These are phyloP conservation scores for Grosmannia clavigera DNA, from an alignment of 2,329 filamentous ascomycete genomes.

Conservation along the genomic window DNA sequence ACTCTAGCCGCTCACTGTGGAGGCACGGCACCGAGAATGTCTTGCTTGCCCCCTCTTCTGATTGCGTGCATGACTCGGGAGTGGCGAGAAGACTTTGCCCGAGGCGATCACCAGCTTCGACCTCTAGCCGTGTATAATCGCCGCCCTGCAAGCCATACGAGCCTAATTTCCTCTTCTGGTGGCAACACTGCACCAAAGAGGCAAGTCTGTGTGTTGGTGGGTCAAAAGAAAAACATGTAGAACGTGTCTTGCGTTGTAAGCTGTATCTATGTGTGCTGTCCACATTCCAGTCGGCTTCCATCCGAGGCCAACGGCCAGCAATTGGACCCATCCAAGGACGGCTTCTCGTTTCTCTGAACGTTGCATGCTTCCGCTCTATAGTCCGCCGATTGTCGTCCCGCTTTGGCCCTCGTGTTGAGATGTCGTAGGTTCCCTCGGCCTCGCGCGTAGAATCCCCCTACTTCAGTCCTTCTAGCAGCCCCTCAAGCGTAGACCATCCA, in stretches of 20 bases:
- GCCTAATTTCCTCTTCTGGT: background rate
- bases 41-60: background rate
- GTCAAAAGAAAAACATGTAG: background rate
- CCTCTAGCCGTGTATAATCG: background rate
- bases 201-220: background rate
- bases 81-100: background rate
- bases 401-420: no score
- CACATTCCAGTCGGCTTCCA: background rate
- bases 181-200: background rate
- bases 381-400: background rate
- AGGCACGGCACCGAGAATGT: background rate
- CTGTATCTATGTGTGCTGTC: background rate
- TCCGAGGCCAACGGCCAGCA: background rate
- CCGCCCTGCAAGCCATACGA: background rate
- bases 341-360: background rate
- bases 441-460: background rate
- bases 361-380: background rate
- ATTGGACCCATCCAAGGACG: background rate
- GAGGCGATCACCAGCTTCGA: background rate
- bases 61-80: background rate
- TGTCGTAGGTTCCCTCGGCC: no score
- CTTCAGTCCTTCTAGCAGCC: slow-evolving; percentile 39
- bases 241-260: background rate
- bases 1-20: no score
- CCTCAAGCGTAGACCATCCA: slow-evolving; percentile 52